phyloP scores from a whole-genome alignment of 352 stramenopile genomes.

The Globisporangium polare region DNA sequence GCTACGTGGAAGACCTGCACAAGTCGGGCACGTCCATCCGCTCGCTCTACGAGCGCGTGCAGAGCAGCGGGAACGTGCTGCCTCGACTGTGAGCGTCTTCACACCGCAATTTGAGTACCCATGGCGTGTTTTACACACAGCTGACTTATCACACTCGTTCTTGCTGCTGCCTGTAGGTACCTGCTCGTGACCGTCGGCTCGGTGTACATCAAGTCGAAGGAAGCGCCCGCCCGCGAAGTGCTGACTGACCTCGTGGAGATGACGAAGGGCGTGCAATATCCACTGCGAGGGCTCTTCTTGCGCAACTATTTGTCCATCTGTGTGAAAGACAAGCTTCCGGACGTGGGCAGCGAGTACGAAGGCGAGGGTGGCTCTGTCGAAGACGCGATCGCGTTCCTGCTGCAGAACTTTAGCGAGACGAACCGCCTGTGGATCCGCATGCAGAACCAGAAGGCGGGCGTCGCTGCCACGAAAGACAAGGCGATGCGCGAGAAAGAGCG shows the following conservation, averaged over 20 bases:
- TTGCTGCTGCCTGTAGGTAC: no score
- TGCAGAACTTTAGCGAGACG: conserved; percentile 97
- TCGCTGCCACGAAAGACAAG: conserved; percentile 67
- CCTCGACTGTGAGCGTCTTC: conserved; percentile 89
- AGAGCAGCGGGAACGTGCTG: conserved; percentile 95
- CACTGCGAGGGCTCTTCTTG: conserved; percentile 97
- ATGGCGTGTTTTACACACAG: no score
- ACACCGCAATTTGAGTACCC: no score
- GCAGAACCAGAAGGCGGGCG: conserved; percentile 81
- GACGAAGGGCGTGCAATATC: conserved; percentile 98
- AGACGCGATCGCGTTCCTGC: conserved; percentile 95
- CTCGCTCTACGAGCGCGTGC: conserved; percentile 94
- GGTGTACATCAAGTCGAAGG: conserved; percentile 91
- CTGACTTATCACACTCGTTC: no score
- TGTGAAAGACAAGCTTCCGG: conserved; percentile 94
- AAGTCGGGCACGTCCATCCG: conserved; percentile 78
- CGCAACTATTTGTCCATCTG: conserved; percentile 93
- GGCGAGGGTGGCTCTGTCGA: conserved; percentile 57
- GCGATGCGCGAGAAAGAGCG: conserved; percentile 76
- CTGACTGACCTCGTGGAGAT: conserved; percentile 98
- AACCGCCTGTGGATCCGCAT: conserved; percentile 99
- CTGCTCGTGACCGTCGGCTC: conserved; percentile 96
- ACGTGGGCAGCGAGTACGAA: conserved; percentile 72
- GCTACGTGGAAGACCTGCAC: conserved; percentile 89
- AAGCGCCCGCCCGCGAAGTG: conserved; percentile 84